Base-by-base conservation (phyloP, 306 rosid species). In the Oxytropis ochrocephala region DNA sequence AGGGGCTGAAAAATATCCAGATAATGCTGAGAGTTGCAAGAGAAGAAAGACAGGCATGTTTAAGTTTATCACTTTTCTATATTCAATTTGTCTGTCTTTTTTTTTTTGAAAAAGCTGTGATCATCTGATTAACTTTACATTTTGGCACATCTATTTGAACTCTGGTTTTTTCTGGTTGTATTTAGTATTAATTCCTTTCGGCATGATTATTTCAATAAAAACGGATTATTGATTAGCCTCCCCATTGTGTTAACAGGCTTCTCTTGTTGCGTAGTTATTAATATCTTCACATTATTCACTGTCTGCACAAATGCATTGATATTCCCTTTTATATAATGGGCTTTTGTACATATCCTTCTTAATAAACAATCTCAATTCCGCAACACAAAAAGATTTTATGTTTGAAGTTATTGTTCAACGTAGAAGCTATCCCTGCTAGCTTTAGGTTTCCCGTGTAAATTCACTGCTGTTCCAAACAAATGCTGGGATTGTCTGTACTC, bases 41-140 rank as follows among this genome's bases (percentile, higher is more conserved):
- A 86, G 86, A 84, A 86, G 82, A 76, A 90, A 86, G 79, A 77
- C 83, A 84, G 90, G 97, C 77, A 82, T 52, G 90, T 43, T 57
- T 60, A 57, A 32, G 39, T 33, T 73, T 71, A 56, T 55, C 33
- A 14, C 55, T 55, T 7, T 39, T 14, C 32, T 48, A 9, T 14
- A 9, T 66, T 57, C 41, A 42, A 6, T 10, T 47, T 57, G 1
- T 24, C 29, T 24, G 29, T 39, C 7, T 14, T 11, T 29, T 51
- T 19, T 50, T 58, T 16, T 39, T 1, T 38, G 29, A 24, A 32
- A 53, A 11, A 41, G 5, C 39, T 49, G 13, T 51, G n/a, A 24
- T 73, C 17, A 33, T 51, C 54, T 53, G 46, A 35, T 16, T 52
- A 53, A 57, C 42, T 17, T 14, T 67, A 24, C 13, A 55, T 67